Base-by-base conservation (phyloP, 176 grass and related monocot genomes). In the Chloris gayana region DNA sequence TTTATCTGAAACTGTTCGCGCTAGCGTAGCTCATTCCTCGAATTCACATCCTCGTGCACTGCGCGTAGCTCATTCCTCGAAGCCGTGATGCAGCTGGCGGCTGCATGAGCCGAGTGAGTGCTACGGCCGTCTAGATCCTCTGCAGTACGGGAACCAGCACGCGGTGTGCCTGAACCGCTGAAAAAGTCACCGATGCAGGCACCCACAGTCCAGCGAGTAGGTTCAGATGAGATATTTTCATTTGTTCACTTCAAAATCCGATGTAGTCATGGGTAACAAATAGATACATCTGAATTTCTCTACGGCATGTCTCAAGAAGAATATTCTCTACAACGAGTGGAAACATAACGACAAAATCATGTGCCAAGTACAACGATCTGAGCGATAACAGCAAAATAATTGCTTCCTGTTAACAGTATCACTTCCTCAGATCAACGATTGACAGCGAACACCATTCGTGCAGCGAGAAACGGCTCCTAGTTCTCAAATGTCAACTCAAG, bases 211-310 rank as follows among this genome's bases (percentile, higher is more conserved):
- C 21, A 1, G 53, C 7, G 53, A n/a, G 53, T 21, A 57, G 6
- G 53, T 57, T 57, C 53, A 57, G 22, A 53, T 53, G 50, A 19
- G 17, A 57, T 57, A 57, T 24, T 24, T 57, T 3, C 22, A 10
- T 57, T 0, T 57, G 6, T 27, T 26, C 24, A 60, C 58, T 29
- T 61, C 62, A 29, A 54, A 79, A 75, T 30, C 71, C 46, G 47
- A 72, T 21, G n/a, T 42, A 67, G 21, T 21, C 71, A 60, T 17
- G 46, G 57, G n/a, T n/a, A 19, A 30, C 19, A 18, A 37, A 74
- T 49, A 84, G 54, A 80, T 46, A 73, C 87, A 65, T 1, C 3
- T 47, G 32, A 46, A 81, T 79, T 84, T 50, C 62, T 84, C 70
- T 84, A 12, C 25, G 11, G 58, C 25, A 29, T 61, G 58, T 14